A percentile compares a stretch with the other conserved stretches of the same genome.
Conservation (phyloP, 305 asterid species). For the Caryopteris hybrid region DNA sequence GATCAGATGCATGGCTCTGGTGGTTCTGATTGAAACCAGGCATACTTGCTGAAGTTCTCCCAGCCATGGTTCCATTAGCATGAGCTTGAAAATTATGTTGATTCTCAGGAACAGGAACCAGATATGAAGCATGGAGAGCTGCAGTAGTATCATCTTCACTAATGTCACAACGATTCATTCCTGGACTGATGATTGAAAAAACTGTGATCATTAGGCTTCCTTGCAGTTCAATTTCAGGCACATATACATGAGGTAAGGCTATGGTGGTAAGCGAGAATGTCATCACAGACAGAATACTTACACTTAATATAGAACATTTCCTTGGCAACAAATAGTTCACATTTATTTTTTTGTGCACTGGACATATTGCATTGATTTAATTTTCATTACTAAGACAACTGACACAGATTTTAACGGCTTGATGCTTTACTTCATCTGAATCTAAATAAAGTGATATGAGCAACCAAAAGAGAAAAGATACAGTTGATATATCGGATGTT, state of each 20-base stretch:
- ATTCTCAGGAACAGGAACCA: conserved; percentile 42
- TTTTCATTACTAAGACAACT: background rate
- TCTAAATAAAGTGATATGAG: conserved; percentile 7
- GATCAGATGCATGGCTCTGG: conserved; percentile 32
- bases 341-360: background rate
- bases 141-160: conserved; percentile 67
- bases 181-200: conserved; percentile 58
- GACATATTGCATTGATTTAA: background rate
- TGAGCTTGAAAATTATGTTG: conserved; percentile 34
- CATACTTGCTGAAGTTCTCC: conserved; percentile 34
- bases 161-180: conserved; percentile 69
- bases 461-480: background rate
- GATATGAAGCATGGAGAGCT: conserved; percentile 48
- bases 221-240: conserved; percentile 21
- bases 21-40: conserved; percentile 28
- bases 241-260: background rate
- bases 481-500: background rate
- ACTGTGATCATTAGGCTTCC: too few species aligned
- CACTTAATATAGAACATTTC: background rate
- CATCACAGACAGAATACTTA: background rate
- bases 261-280: background rate
- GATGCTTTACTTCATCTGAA: background rate
- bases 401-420: background rate
- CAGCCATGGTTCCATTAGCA: conserved; percentile 33
- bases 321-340: background rate